These are phyloP conservation scores for Schwanniomyces yamadae DNA, from an alignment of 805 yeast genomes.

Conservation along the genomic window DNA sequence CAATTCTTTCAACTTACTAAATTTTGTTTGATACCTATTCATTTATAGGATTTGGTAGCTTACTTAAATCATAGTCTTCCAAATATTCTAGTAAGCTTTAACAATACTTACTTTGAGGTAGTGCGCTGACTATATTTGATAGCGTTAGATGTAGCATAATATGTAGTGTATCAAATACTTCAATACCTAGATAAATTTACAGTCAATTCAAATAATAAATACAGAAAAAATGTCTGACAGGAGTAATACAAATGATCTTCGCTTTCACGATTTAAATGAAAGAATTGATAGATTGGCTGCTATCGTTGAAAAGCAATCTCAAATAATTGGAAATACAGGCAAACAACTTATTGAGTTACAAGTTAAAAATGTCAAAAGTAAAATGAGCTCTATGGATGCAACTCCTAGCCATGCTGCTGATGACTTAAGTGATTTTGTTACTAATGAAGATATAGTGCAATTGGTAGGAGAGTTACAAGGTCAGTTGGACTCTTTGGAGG, in stretches of 20 bases:
- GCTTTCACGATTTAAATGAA: slow-evolving; percentile 27
- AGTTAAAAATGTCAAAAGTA: slow-evolving; percentile 48
- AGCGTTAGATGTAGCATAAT: too few species aligned
- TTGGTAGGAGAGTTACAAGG: slow-evolving; percentile 88
- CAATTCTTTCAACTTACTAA: too few species aligned
- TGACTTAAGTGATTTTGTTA: slow-evolving; percentile 57
- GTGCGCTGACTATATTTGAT: too few species aligned
- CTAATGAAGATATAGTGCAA: slow-evolving; percentile 83
- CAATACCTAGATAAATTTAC: too few species aligned
- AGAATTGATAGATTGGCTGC: slow-evolving; percentile 53
- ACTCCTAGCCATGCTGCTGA: slow-evolving; percentile 5
- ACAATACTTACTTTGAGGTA: too few species aligned
- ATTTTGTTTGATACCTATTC: too few species aligned
- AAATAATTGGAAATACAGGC: slow-evolving; percentile 72
- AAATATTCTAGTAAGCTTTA: too few species aligned
- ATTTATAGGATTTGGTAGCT: too few species aligned
- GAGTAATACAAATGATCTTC: neutral
- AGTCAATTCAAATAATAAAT: neutral
- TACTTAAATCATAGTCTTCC: too few species aligned
- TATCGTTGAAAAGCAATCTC: slow-evolving; percentile 62
- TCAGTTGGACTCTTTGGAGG: slow-evolving; percentile 77
- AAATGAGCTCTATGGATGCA: slow-evolving; percentile 26
- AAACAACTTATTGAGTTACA: slow-evolving; percentile 72
- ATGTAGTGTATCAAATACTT: too few species aligned
- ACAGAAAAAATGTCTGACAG: neutral